These are phyloP conservation scores for Venturia pyrina DNA, from an alignment of 2,329 filamentous ascomycete species.

Conservation along the genomic window DNA sequence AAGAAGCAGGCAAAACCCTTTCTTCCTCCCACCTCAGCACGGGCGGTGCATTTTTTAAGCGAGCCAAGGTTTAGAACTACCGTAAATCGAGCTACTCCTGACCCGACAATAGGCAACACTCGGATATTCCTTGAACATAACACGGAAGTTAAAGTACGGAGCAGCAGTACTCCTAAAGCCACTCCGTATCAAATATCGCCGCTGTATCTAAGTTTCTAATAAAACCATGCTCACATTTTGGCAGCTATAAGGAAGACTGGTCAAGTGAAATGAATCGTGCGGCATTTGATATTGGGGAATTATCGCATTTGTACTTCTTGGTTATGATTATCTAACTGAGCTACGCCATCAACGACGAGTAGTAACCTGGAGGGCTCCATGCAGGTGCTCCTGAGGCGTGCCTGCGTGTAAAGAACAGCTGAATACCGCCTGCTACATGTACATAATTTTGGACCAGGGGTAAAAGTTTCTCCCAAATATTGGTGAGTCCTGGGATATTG, in stretches of 20 bases:
- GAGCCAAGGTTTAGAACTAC: not conserved
- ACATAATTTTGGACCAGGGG: not conserved
- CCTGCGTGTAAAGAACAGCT: not conserved
- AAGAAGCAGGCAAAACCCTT: not conserved
- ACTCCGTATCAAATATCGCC: too few species aligned
- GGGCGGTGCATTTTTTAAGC: not conserved
- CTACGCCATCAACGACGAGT: not conserved
- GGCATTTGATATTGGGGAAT: too few species aligned
- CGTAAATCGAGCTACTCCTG: not conserved
- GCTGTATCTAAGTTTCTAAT: too few species aligned
- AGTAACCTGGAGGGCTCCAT: not conserved
- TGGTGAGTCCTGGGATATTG: not conserved
- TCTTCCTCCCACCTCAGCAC: not conserved
- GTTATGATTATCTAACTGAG: not conserved
- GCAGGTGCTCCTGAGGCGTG: not conserved
- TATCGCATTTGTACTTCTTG: not conserved
- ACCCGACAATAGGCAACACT: not conserved
- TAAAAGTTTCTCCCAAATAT: not conserved
- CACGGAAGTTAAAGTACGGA: not conserved
- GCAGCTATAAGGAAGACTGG: too few species aligned
- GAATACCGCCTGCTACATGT: not conserved
- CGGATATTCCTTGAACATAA: not conserved
- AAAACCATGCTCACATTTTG: too few species aligned
- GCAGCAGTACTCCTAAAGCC: too few species aligned
- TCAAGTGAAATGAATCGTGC: too few species aligned